Conservation (phyloP, 2,329 filamentous ascomycete genomes). For the Xylariales sp. region DNA sequence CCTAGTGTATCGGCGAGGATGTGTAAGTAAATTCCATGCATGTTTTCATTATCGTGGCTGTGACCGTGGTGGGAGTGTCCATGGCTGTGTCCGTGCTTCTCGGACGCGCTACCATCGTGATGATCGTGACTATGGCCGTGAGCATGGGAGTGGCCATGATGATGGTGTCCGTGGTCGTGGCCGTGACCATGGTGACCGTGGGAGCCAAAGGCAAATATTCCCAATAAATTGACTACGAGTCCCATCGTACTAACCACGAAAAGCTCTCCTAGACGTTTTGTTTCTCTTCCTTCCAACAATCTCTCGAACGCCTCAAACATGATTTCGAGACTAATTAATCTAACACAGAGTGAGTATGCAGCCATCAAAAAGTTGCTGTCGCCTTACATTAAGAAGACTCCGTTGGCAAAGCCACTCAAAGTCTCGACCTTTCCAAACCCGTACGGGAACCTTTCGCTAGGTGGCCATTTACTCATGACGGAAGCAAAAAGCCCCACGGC, state of each 20-base stretch:
- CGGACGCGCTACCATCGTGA: slow-evolving; percentile 56
- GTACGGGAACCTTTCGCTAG: slow-evolving; percentile 88
- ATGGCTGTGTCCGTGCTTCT: slow-evolving; percentile 54
- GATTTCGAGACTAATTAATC: slow-evolving; percentile 94
- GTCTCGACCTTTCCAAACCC: slow-evolving; percentile 98
- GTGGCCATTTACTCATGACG: slow-evolving; percentile 96
- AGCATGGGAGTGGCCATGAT: slow-evolving; percentile 48
- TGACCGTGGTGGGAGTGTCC: slow-evolving; percentile 57
- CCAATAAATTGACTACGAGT: slow-evolving; percentile 89
- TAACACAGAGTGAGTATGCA: slow-evolving; percentile 50
- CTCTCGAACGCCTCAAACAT: slow-evolving; percentile 93
- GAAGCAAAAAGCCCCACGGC: slow-evolving; percentile 90
- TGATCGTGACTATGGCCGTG: slow-evolving; percentile 49
- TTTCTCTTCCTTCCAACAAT: slow-evolving; percentile 83
- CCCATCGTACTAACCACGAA: slow-evolving; percentile 89
- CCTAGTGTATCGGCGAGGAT: slow-evolving; percentile 95
- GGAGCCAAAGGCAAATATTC: slow-evolving; percentile 84
- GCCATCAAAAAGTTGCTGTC: not conserved
- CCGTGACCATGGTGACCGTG: slow-evolving; percentile 66
- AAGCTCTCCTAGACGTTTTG: slow-evolving; percentile 86
- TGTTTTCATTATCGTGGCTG: slow-evolving; percentile 92
- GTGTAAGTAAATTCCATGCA: slow-evolving; percentile 96
- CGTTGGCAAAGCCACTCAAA: slow-evolving; percentile 94
- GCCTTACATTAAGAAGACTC: slow-evolving; percentile 87
- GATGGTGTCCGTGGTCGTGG: slow-evolving; percentile 39